Percentiles rank a stretch among this genome's conserved stretches.
These are phyloP conservation scores for Podaxis pistillaris DNA, from an alignment of 768 basidiomycete genomes.

Conservation along the genomic window DNA sequence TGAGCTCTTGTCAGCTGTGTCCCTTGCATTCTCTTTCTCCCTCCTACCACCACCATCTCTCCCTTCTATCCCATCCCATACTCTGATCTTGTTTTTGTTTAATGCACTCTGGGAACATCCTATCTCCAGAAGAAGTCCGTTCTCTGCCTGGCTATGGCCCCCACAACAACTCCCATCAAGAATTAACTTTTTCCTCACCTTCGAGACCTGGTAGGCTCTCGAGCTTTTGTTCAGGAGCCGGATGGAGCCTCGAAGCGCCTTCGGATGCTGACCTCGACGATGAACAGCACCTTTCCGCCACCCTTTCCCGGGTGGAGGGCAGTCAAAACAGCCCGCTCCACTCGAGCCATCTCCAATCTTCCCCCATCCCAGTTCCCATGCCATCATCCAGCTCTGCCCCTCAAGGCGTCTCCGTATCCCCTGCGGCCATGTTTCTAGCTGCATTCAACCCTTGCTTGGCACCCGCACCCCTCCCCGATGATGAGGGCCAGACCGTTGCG, in stretches of 20 bases:
- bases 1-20: background rate
- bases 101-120: slow-evolving; percentile 24
- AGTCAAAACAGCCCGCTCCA: slow-evolving; percentile 7
- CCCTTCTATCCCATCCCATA: slow-evolving; percentile 4
- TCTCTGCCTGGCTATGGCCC: slow-evolving; percentile 13
- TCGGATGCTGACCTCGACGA: slow-evolving; percentile 19
- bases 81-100: slow-evolving; percentile 16
- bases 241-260: slow-evolving; percentile 10
- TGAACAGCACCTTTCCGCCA: slow-evolving; percentile 24
- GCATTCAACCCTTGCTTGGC: slow-evolving; percentile 46
- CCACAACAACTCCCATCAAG: slow-evolving; percentile 14
- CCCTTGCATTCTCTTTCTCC: slow-evolving; percentile 15
- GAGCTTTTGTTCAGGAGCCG: slow-evolving; percentile 11
- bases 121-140: slow-evolving; percentile 13
- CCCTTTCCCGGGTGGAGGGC: slow-evolving; percentile 17
- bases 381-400: slow-evolving; percentile 12
- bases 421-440: slow-evolving; percentile 74
- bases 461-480: slow-evolving; percentile 47
- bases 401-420: slow-evolving; percentile 42
- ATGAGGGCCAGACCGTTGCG: slow-evolving; percentile 63
- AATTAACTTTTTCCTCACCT: slow-evolving; percentile 1
- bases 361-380: slow-evolving; percentile 30
- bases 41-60: slow-evolving; percentile 19
- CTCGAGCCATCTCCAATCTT: slow-evolving; percentile 24
- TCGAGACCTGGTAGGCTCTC: slow-evolving; percentile 6